Evolutionary conservation across 306 rosid species (phyloP), one percentile per base, ranked within the genome.

Genomic region (Acacia acuminata): DNA sequence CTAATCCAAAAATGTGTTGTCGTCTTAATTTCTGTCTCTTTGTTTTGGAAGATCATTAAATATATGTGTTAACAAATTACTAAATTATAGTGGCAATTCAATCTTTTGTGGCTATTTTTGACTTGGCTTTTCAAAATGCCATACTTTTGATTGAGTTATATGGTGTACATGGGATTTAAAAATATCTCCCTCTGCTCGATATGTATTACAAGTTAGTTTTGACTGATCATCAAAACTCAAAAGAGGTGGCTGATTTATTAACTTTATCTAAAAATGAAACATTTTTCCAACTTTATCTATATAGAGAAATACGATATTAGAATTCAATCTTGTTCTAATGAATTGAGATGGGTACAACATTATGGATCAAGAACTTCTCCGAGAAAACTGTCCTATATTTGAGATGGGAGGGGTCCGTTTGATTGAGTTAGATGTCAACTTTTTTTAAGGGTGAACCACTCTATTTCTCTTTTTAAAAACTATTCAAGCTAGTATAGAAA

Each of bases 1-100:
- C 3, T 88, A 83, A 27, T 91, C 82, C 84, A 85, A 44, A 92
- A 90, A 88, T 3, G 79, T 83, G 15, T 86, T 69, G 38, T 88
- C 69, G 89, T 90, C 84, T 85, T 82, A 16, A 66, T 92, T 56
- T 78, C 90, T 45, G 14, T 78, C 10, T 80, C 82, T 82, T 82
- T 96, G 83, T 90, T 91, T 82, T 89, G 96, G 94, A 93, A 84
- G 86, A 91, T 93, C 48, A 77, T 88, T 51, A 90, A 75, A 79
- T 72, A 90, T 60, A 90, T 96, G 96, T 90, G 86, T 82, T 5
- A 15, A 16, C 0, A 4, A 64, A 64, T 64, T 64, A 15, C 15
- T 2, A 10, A 15, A 64, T 27, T 30, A 15, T 15, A 27, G 19
- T 17, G 20, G n/a, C n/a, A 14, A 30, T 64, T 5, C 70, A 27